Evolutionary conservation across 495 filamentous ascomycete species (phyloP).

Genomic region (Hypoxylon fuscum): DNA sequence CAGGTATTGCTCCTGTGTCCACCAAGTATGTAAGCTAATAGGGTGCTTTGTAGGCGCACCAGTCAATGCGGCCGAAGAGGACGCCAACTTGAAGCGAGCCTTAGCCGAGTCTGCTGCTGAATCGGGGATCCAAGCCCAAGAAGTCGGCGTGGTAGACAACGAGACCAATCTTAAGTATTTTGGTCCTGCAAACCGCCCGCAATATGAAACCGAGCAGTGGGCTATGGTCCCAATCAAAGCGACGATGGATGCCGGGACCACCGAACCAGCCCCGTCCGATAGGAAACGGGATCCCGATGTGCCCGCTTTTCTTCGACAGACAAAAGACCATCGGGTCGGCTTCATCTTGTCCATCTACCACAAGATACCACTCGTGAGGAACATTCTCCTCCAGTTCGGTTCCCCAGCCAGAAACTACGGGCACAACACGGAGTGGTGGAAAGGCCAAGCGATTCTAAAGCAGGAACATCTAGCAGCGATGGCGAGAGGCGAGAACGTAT

Average conservation of each 20-base stretch:
- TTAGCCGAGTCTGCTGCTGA: conserved; percentile 49
- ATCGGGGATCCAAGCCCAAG: conserved; percentile 52
- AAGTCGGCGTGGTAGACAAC: conserved; percentile 52
- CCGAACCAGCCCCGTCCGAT: conserved; percentile 50
- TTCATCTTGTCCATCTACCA: conserved; percentile 82
- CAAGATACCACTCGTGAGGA: conserved; percentile 80
- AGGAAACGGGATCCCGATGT: conserved; percentile 66
- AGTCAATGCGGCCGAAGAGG: conserved; percentile 58
- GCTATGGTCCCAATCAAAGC: conserved; percentile 70
- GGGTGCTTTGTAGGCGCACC: conserved; percentile 48
- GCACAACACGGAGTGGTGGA: conserved; percentile 83
- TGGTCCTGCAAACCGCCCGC: conserved; percentile 73
- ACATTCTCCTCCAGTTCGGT: conserved; percentile 70
- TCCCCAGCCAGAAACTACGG: conserved; percentile 69
- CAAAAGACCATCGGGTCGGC: conserved; percentile 67
- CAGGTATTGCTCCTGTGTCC: conserved; percentile 41
- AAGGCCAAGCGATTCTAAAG: conserved; percentile 69
- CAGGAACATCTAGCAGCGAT: conserved; percentile 66
- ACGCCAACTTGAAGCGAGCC: conserved; percentile 63
- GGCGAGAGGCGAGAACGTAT: conserved; percentile 51
- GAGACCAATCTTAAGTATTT: conserved; percentile 59
- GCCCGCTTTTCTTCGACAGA: conserved; percentile 77
- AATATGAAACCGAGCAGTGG: conserved; percentile 80
- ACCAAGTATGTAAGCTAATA: conserved; percentile 30
- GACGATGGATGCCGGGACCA: conserved; percentile 30